Evolutionary conservation across 768 basidiomycete species (phyloP).

Genomic region (Ramaria rubella): DNA sequence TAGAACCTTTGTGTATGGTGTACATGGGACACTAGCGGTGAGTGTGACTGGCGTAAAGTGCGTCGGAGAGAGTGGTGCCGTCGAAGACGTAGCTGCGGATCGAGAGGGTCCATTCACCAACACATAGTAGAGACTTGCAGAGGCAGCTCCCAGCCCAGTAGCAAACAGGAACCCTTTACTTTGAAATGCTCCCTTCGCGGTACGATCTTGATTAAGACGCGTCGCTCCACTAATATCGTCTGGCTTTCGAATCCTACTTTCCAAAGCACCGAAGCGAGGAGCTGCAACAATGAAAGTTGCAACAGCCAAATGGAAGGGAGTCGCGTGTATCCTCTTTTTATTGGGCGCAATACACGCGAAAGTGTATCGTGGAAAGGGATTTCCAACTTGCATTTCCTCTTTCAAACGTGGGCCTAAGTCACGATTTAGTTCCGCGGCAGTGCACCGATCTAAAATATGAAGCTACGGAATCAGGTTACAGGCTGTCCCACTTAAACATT

Average conservation of each 20-base stretch:
- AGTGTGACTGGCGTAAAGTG: slow-evolving; percentile 55
- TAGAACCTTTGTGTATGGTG: slow-evolving; percentile 57
- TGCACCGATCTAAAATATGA: not conserved
- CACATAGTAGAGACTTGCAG: slow-evolving; percentile 6
- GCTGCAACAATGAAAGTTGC: too few species aligned
- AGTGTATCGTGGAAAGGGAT: not conserved
- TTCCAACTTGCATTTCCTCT: not conserved
- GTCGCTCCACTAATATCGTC: too few species aligned
- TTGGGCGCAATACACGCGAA: not conserved
- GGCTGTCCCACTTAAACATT: not conserved
- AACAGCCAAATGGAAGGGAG: not conserved
- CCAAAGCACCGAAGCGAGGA: too few species aligned
- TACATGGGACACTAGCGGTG: slow-evolving; percentile 43
- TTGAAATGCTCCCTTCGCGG: not conserved
- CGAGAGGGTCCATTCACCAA: slow-evolving; percentile 14
- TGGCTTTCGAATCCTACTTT: too few species aligned
- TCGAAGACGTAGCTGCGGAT: slow-evolving; percentile 13
- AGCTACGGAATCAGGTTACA: too few species aligned
- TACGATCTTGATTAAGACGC: too few species aligned
- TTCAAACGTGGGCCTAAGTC: not conserved
- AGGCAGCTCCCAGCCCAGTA: not conserved
- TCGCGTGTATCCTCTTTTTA: not conserved
- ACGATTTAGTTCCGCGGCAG: not conserved
- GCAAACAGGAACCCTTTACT: not conserved
- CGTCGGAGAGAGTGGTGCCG: slow-evolving; percentile 23